Base-by-base conservation (phyloP, 2,329 filamentous ascomycete genomes). In the Tolypocladium ovalisporum region DNA sequence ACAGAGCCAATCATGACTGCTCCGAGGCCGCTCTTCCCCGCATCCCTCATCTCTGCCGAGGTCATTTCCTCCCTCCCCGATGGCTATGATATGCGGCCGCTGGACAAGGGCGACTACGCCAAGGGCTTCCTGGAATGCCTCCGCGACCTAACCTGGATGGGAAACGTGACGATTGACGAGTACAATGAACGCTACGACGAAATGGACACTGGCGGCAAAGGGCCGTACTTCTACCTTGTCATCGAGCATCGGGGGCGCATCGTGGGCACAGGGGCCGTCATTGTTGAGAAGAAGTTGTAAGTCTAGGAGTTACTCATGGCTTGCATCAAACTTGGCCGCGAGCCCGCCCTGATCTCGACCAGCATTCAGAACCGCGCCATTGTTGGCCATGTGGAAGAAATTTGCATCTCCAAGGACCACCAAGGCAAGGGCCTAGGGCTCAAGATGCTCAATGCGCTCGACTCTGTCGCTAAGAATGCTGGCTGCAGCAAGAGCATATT, bases 351-450 rank as follows among this genome's bases (percentile, higher is more conserved):
- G 15, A 42, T 35, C 9, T 5, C 15, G 51, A 13, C 8, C 51
- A 82, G 80, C 63, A 87, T 89, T 61, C 85, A 88, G 65, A 78
- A 84, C 58, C 79, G 86, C 29, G 84, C 84, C 24, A 73, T 82
- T 17, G 87, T 90, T 5, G 89, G 89, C 1, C 89, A 94, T 66
- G 88, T 94, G 66, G 89, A 94, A 72, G 89, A 94, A 69, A 92
- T 94, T 67, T 87, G 89, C 4, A 86, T 94, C 35, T 80, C 85
- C 54, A 86, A 87, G 71, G 85, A 88, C 58, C 86, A 92, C 71
- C 89, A 92, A 69, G 87, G 88, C 35, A 91, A 90, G 77, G 90
- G 89, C 66, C 74, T 94, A 22, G 89, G 89, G 0, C 68, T 90
- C 68, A 78, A 83, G 62, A 86, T 94, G 65, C 90, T 94, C 58